Percentiles rank a stretch among this genome's conserved stretches.
phyloP scores from a whole-genome alignment of 441 rosid genomes.

The Pelargonium myrrhifolium region DNA sequence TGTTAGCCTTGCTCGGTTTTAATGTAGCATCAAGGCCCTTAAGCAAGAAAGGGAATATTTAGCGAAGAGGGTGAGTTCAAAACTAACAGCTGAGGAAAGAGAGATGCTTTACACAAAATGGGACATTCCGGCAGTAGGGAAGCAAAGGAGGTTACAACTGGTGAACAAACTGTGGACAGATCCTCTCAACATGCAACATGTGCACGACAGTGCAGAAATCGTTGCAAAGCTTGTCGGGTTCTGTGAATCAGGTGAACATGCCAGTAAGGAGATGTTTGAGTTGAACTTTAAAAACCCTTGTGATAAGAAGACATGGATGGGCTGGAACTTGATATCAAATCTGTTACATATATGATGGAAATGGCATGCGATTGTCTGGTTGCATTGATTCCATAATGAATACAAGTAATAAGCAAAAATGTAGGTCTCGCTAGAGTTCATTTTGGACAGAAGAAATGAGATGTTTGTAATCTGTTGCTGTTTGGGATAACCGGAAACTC shows the following conservation, averaged over 20 bases:
- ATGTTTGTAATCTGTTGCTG: too few relatives aligned
- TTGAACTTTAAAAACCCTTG: constrained; percentile 79
- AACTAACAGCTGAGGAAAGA: constrained; percentile 66
- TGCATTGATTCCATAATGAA: too few relatives aligned
- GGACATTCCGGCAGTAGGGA: constrained; percentile 89
- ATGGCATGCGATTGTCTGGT: neutral
- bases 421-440: too few relatives aligned
- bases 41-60: constrained; percentile 88
- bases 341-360: constrained; percentile 59
- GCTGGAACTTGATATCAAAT: constrained; percentile 87
- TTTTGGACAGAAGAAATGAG: too few relatives aligned
- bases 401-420: too few relatives aligned
- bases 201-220: constrained; percentile 88
- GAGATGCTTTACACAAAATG: constrained; percentile 72
- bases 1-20: neutral
- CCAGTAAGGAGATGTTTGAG: constrained; percentile 94
- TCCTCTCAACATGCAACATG: constrained; percentile 71
- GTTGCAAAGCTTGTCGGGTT: constrained; percentile 94
- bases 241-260: constrained; percentile 71
- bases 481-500: too few relatives aligned
- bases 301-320: constrained; percentile 85
- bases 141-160: constrained; percentile 87
- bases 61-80: constrained; percentile 69
- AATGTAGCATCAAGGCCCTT: constrained; percentile 66
- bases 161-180: constrained; percentile 93